Conservation (phyloP, 345 rosid genomes). For the Citrus unshiu region DNA sequence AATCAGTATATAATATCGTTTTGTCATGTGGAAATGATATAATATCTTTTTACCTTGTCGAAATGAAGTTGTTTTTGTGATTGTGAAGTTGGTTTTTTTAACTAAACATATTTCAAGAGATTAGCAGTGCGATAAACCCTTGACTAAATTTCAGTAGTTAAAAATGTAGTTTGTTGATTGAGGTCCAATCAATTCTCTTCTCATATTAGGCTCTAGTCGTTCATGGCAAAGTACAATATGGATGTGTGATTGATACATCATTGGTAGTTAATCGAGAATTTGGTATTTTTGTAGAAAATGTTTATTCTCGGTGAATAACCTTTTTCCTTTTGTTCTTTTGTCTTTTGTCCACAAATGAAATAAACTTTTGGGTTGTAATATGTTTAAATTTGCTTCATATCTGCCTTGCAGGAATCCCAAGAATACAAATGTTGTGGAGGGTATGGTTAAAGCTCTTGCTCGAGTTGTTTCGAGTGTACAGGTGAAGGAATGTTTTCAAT, state of each 20-base stretch:
- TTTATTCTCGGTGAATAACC: not conserved
- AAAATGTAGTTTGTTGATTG: not conserved
- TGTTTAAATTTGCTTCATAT: conserved; percentile 13
- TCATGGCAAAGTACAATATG: not conserved
- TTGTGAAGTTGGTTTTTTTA: no score
- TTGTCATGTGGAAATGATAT: no score
- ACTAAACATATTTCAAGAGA: not conserved
- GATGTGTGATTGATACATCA: not conserved
- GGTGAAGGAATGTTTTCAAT: conserved; percentile 41
- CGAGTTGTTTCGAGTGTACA: conserved; percentile 92
- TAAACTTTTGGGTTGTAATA: conserved; percentile 6
- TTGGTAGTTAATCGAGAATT: not conserved
- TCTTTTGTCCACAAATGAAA: not conserved
- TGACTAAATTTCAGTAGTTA: not conserved
- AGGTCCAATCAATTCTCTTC: not conserved
- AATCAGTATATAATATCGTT: no score
- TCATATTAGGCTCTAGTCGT: not conserved
- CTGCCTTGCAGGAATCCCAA: conserved; percentile 69
- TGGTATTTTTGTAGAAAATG: not conserved
- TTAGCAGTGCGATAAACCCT: not conserved
- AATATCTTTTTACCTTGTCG: no score
- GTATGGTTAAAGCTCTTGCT: conserved; percentile 96
- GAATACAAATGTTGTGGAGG: conserved; percentile 96
- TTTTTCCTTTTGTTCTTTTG: not conserved
- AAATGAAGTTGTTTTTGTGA: no score